These are phyloP conservation scores for Ascosphaera aggregata DNA, from an alignment of 2,329 filamentous ascomycete species.

Conservation along the genomic window DNA sequence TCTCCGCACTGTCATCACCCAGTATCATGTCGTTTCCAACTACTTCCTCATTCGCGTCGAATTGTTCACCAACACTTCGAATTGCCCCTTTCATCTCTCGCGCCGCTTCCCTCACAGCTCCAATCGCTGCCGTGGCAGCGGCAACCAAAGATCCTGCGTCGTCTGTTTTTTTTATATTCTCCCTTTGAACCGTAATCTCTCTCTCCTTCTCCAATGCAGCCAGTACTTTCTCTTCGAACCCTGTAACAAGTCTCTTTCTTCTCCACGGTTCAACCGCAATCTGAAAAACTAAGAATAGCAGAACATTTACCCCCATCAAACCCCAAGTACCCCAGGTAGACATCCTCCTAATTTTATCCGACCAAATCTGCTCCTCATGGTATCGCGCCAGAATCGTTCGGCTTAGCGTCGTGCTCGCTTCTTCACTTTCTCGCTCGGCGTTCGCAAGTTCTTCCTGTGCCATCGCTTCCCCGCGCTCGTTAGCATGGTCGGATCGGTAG, in stretches of 20 bases:
- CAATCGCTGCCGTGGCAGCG: constrained; percentile 4
- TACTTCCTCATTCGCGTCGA: background rate
- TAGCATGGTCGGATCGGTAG: constrained; percentile 78
- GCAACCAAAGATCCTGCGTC: constrained; percentile 11
- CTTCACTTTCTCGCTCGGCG: constrained; percentile 60
- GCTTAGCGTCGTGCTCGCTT: constrained; percentile 50
- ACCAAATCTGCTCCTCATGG: constrained; percentile 99
- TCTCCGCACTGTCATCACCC: constrained; percentile 2
- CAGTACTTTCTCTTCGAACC: constrained; percentile 56
- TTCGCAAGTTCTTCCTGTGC: constrained; percentile 49
- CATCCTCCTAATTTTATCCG: constrained; percentile 85
- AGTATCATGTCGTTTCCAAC: too few species aligned
- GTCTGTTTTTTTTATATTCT: constrained; percentile 17
- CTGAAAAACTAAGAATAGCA: constrained; percentile 68
- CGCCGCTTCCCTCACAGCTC: background rate
- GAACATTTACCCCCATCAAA: constrained; percentile 86
- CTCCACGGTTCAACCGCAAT: constrained; percentile 88
- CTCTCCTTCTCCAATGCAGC: constrained; percentile 47
- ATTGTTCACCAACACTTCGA: background rate
- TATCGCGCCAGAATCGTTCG: constrained; percentile 73
- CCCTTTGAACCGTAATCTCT: constrained; percentile 17
- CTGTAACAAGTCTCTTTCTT: constrained; percentile 53
- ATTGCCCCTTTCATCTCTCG: background rate
- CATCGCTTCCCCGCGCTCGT: constrained; percentile 59
- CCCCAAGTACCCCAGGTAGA: constrained; percentile 98